A percentile compares a stretch with the other conserved stretches of the same genome.
phyloP scores from a whole-genome alignment of 108 stramenopile species.

The Schizochytrium sp. region DNA sequence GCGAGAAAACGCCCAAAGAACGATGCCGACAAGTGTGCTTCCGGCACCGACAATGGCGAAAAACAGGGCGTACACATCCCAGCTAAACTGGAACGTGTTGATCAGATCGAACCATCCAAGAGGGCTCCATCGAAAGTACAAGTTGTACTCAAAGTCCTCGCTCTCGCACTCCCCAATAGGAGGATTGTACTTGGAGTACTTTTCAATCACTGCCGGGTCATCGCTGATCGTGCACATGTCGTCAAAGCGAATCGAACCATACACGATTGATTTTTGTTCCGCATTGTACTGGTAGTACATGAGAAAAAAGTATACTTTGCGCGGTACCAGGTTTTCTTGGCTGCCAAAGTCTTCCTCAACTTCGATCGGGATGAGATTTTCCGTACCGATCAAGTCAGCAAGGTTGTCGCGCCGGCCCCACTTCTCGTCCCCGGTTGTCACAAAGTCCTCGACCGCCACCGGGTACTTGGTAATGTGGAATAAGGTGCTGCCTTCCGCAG shows the following conservation, averaged over 20 bases:
- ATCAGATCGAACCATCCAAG: conserved; percentile 65
- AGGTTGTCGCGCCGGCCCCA: conserved; percentile 47
- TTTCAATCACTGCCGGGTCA: conserved; percentile 37
- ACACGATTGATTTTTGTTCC: conserved; percentile 60
- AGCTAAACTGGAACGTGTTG: conserved; percentile 64
- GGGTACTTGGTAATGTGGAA: conserved; percentile 62
- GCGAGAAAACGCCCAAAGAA: conserved; percentile 62
- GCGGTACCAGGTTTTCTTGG: conserved; percentile 52
- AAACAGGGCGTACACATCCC: conserved; percentile 58
- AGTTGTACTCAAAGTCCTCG: conserved; percentile 51
- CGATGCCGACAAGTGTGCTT: conserved; percentile 42
- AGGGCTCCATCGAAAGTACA: conserved; percentile 57
- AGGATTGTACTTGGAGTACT: conserved; percentile 33
- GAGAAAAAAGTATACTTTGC: conserved; percentile 45
- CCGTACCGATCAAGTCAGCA: conserved; percentile 28
- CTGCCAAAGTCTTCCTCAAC: conserved; percentile 49
- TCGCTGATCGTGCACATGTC: conserved; percentile 57
- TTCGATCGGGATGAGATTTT: conserved; percentile 51
- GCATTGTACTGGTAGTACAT: conserved; percentile 60
- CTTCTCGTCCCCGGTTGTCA: conserved; percentile 17
- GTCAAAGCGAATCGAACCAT: conserved; percentile 46
- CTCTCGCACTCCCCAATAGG: conserved; percentile 55
- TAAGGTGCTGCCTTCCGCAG: conserved; percentile 34
- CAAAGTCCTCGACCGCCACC: conserved; percentile 18
- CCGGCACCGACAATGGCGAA: conserved; percentile 57